A percentile compares a stretch with the other conserved stretches of the same genome.
These are phyloP conservation scores for Taxillus chinensis DNA, from an alignment of 164 flowering plant species.

Conservation along the genomic window DNA sequence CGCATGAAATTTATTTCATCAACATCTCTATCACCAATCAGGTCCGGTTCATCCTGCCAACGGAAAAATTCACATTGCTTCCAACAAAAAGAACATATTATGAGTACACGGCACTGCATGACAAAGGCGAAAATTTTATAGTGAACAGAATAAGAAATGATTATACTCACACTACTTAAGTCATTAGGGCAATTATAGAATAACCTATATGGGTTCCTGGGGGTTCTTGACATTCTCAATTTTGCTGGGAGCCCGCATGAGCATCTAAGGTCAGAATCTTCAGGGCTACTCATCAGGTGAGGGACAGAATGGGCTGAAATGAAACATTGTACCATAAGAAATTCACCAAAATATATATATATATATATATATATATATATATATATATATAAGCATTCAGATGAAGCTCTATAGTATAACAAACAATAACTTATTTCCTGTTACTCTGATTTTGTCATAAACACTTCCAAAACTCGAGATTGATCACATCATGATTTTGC, in stretches of 20 bases:
- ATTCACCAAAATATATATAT: too few species aligned
- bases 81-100: background rate
- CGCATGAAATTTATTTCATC: slow-evolving; percentile 3
- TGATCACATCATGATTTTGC: too few species aligned
- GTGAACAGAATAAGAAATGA: background rate
- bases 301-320: background rate
- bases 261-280: slow-evolving; percentile 6
- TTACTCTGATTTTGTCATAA: too few species aligned
- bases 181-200: slow-evolving; percentile 12
- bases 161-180: background rate
- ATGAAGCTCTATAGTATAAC: too few species aligned
- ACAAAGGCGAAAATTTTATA: background rate
- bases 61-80: slow-evolving; percentile 15
- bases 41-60: slow-evolving; percentile 14
- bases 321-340: background rate
- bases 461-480: too few species aligned
- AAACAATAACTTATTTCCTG: too few species aligned
- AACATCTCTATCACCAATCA: background rate
- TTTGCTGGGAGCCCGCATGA: slow-evolving; percentile 12
- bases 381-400: background rate
- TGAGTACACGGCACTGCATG: too few species aligned
- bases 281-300: background rate
- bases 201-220: slow-evolving; percentile 9
- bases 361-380: too few species aligned
- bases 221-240: slow-evolving; percentile 7